A percentile compares a stretch with the other conserved stretches of the same genome.
Conservation (phyloP, 1,284 basidiomycete genomes). For the Apiotrichum siamense region DNA sequence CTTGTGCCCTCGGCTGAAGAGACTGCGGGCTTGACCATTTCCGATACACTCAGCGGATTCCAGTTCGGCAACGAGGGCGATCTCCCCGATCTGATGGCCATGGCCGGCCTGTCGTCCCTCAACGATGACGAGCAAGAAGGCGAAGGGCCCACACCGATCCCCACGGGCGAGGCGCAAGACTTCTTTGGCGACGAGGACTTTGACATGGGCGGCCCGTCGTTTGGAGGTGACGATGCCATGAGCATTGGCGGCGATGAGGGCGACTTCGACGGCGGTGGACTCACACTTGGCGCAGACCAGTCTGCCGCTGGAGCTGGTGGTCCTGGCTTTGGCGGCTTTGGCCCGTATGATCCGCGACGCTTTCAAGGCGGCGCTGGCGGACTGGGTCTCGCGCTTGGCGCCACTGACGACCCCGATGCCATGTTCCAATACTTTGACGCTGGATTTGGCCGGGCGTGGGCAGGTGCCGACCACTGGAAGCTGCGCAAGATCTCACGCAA, state of each 20-base stretch:
- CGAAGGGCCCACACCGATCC: slow-evolving; percentile 4
- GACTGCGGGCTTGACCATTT: slow-evolving; percentile 65
- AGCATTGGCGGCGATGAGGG: slow-evolving; percentile 47
- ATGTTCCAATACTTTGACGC: slow-evolving; percentile 95
- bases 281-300: too few species aligned
- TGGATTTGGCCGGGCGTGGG: slow-evolving; percentile 88
- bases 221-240: slow-evolving; percentile 48
- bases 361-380: slow-evolving; percentile 62
- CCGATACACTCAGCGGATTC: slow-evolving; percentile 71
- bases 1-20: slow-evolving; percentile 64
- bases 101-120: slow-evolving; percentile 30
- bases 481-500: slow-evolving; percentile 66
- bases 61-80: slow-evolving; percentile 63
- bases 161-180: slow-evolving; percentile 35
- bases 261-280: slow-evolving; percentile 39
- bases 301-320: too few species aligned
- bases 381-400: slow-evolving; percentile 76
- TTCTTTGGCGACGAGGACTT: slow-evolving; percentile 61
- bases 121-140: slow-evolving; percentile 16
- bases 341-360: slow-evolving; percentile 72
- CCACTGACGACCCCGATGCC: slow-evolving; percentile 51
- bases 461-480: slow-evolving; percentile 98
- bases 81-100: slow-evolving; percentile 48
- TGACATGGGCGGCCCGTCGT: slow-evolving; percentile 60
- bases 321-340: too few species aligned